Evolutionary conservation across 768 basidiomycete species (phyloP), one percentile per base, ranked within the genome.

Genomic region (Rhizopogon sp.): DNA sequence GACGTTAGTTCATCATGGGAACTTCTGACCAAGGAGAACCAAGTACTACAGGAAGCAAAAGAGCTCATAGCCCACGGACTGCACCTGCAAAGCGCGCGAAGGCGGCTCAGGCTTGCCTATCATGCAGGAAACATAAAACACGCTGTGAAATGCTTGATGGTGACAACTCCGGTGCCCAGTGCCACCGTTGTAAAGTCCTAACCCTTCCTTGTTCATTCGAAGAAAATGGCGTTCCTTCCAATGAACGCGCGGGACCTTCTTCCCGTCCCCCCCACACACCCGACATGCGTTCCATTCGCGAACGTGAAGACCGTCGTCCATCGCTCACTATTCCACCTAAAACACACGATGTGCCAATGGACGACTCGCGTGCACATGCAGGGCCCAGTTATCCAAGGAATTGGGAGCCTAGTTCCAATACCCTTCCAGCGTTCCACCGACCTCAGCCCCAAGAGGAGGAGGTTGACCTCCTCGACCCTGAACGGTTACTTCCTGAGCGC

Each of bases 101-200:
- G 56, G 72, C 76, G 0, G 67, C 72, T 7, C 75, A 77, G 57
- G 78, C 78, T 1, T 79, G 78, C 58, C 55, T 73, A 3, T 72
- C 74, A 25, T 79, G 78, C 55, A 67, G 78, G n/a, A 71, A 71
- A 54, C 74, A 77, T 59, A 79, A 79, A 53, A 78, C 76, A 41
- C 74, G 78, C 9, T 79, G 79, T 60, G 79, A 80, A 64, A 67
- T 77, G 53, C 70, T 80, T n/a, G 79, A 78, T 20, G 68, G 65
- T n/a, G 61, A 65, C 54, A 64, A 69, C 41, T 58, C 66, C 31
- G 67, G 63, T 25, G 60, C 73, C 29, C 74, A 76, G 35, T 79
- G 78, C 41, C 78, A 79, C 55, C 74, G 78, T 11, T 79, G 79
- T 59, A 76, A 77, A 60, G 77, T 79, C n/a, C 68, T 80, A 49